These are phyloP conservation scores for Selaginella moellendorffii DNA, from an alignment of 75 land plant genomes.

Conservation along the genomic window DNA sequence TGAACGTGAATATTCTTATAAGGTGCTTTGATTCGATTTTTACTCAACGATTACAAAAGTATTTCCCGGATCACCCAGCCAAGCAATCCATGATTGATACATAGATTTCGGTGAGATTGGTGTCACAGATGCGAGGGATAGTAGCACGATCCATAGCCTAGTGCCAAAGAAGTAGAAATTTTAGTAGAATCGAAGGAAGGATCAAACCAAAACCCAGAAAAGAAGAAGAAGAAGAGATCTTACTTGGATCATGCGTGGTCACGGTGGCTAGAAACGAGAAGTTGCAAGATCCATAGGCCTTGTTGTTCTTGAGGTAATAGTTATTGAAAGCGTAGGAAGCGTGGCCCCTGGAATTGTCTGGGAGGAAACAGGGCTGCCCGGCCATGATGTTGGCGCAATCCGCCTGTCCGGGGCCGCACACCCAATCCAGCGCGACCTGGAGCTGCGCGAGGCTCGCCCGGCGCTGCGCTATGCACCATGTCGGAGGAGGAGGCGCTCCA, in stretches of 20 bases:
- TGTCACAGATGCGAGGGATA: not conserved
- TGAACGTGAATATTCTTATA: too few relatives aligned
- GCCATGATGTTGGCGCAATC: not conserved
- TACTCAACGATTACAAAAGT: too few relatives aligned
- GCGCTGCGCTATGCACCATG: conserved; percentile 7
- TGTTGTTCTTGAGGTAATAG: not conserved
- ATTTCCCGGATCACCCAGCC: too few relatives aligned
- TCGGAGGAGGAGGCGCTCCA: not conserved
- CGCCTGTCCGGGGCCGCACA: conserved; percentile 1
- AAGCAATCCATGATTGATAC: too few relatives aligned
- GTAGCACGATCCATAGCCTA: not conserved
- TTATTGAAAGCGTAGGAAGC: conserved; percentile 1
- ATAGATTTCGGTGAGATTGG: not conserved
- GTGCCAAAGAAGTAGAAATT: not conserved
- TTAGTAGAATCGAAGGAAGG: too few relatives aligned
- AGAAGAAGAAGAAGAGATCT: not conserved
- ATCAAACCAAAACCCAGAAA: too few relatives aligned
- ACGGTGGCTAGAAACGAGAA: not conserved
- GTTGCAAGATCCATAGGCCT: conserved; percentile 3
- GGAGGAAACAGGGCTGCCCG: not conserved
- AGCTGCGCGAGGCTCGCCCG: not conserved
- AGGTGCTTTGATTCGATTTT: too few relatives aligned
- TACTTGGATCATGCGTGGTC: not conserved
- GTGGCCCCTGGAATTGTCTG: not conserved
- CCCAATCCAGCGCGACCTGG: conserved; percentile 3